Evolutionary conservation across 768 basidiomycete genomes (phyloP).

Genomic region (Leccinum subgranulosum): DNA sequence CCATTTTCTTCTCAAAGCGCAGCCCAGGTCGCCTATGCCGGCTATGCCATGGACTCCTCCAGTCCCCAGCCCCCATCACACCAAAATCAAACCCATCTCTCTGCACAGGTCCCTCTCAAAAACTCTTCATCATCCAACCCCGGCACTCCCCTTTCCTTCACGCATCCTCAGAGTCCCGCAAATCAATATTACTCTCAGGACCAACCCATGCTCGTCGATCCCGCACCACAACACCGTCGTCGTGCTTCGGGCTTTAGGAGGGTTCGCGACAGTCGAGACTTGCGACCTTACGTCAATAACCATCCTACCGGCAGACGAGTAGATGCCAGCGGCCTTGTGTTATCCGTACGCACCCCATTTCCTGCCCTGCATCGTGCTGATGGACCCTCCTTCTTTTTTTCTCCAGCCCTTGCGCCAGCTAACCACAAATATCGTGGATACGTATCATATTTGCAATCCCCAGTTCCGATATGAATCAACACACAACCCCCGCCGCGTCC

Average conservation of each 20-base stretch:
- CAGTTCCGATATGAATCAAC: slow-evolving; percentile 92
- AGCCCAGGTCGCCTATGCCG: slow-evolving; percentile 41
- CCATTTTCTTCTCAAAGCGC: slow-evolving; percentile 56
- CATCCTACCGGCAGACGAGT: slow-evolving; percentile 69
- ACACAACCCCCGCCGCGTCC: slow-evolving; percentile 92
- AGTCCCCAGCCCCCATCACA: slow-evolving; percentile 55
- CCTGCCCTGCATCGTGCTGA: slow-evolving; percentile 9
- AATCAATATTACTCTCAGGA: slow-evolving; percentile 60
- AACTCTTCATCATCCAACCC: slow-evolving; percentile 61
- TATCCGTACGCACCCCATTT: slow-evolving; percentile 63
- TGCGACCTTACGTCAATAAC: slow-evolving; percentile 69
- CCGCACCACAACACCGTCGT: slow-evolving; percentile 52
- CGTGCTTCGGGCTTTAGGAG: slow-evolving; percentile 76
- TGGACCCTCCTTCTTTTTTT: not conserved
- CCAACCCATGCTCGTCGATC: slow-evolving; percentile 73
- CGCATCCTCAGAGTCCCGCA: slow-evolving; percentile 49
- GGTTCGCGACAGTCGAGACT: slow-evolving; percentile 71
- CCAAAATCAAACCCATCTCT: slow-evolving; percentile 51
- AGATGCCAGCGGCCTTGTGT: slow-evolving; percentile 67
- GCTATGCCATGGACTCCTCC: slow-evolving; percentile 63
- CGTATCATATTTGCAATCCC: slow-evolving; percentile 93
- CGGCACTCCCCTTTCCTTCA: slow-evolving; percentile 67
- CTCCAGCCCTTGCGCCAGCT: slow-evolving; percentile 59
- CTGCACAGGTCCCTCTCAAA: slow-evolving; percentile 45
- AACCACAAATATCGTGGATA: slow-evolving; percentile 85